Base-by-base conservation (phyloP, 2,329 filamentous ascomycete species). In the Pestalotiopsis sp. region DNA sequence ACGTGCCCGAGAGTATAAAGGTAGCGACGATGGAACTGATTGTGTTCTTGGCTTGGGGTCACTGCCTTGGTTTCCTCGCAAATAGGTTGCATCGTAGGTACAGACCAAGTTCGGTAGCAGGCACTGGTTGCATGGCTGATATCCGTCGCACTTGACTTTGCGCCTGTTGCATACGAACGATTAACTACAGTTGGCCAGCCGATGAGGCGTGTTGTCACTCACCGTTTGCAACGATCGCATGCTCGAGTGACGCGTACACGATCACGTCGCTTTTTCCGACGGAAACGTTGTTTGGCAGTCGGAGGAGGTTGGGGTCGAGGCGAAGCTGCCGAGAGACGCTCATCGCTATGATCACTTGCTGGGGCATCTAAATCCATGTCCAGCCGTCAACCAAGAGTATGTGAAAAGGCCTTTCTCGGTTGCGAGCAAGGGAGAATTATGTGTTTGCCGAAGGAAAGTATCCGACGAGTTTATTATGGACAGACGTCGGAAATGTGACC, bases 41-140 rank as follows among this genome's bases (percentile, higher is more conserved):
- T 39, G 20, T n/a, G 14, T 14, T n/a, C 7, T 38, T 57, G 7
- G 17, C 60, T 20, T 13, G 41, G 41, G 41, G 3, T 45, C 41
- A 17, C 41, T 45, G 41, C 41, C 41, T 45, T 17, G 41, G 13
- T 45, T 13, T 17, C 83, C 83, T 70, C 85, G 77, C 23, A 81
- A 83, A 71, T 88, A 87, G 0, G 80, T 79, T 31, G 85, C 84
- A 25, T 82, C 82, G 70, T 85, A 88, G 23, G 83, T 82, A 75
- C 86, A 88, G 14, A 70, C 73, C 75, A 23, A 75, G 74, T 39
- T 71, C 69, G 52, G 71, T 71, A 45, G 41, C 41, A 17, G 17
- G 69, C 82, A 83, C 1, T 79, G 72, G 7, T 73, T 70, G 67
- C 82, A 84, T 3, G 82, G 82, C 41, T 78, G 74, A 23, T 75